These are phyloP conservation scores for Agroathelia rolfsii DNA, from an alignment of 1,284 basidiomycete genomes.

Conservation along the genomic window DNA sequence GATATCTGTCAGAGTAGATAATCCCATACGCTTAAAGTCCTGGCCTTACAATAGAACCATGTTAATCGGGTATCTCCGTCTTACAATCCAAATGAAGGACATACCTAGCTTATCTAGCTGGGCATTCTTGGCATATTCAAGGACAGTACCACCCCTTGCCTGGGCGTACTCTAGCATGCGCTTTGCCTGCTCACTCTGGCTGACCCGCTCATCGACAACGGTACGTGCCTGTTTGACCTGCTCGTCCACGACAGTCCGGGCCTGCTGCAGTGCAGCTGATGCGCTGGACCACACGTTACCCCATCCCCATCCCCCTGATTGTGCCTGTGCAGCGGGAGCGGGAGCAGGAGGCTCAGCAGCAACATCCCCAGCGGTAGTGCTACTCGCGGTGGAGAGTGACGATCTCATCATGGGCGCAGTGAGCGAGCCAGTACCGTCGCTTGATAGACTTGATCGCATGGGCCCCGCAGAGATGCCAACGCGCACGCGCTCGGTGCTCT, in stretches of 20 bases:
- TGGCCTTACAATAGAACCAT: constrained; percentile 45
- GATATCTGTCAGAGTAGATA: constrained; percentile 83
- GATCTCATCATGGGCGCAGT: constrained; percentile 1
- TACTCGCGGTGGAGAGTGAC: constrained; percentile 12
- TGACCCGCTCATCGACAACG: too few species aligned
- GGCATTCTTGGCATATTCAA: constrained; percentile 62
- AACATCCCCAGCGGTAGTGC: constrained; percentile 16
- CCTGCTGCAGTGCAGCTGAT: constrained; percentile 79
- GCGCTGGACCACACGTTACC: constrained; percentile 83
- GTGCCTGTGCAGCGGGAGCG: constrained; percentile 17
- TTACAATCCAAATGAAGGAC: constrained; percentile 14
- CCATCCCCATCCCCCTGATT: constrained; percentile 58
- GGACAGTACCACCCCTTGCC: constrained; percentile 43
- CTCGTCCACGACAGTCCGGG: constrained; percentile 81
- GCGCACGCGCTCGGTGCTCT: constrained; percentile 68
- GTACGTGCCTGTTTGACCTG: constrained; percentile 79
- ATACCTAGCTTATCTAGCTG: constrained; percentile 79
- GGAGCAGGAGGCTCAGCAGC: constrained; percentile 15
- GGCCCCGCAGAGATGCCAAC: constrained; percentile 31
- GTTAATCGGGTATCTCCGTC: too few species aligned
- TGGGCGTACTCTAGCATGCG: constrained; percentile 53
- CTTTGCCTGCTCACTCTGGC: constrained; percentile 72
- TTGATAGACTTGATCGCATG: constrained; percentile 11
- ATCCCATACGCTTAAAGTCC: constrained; percentile 77
- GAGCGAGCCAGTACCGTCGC: not conserved